Conservation (phyloP, 2,329 filamentous ascomycete species). For the Aureobasidium zeae region DNA sequence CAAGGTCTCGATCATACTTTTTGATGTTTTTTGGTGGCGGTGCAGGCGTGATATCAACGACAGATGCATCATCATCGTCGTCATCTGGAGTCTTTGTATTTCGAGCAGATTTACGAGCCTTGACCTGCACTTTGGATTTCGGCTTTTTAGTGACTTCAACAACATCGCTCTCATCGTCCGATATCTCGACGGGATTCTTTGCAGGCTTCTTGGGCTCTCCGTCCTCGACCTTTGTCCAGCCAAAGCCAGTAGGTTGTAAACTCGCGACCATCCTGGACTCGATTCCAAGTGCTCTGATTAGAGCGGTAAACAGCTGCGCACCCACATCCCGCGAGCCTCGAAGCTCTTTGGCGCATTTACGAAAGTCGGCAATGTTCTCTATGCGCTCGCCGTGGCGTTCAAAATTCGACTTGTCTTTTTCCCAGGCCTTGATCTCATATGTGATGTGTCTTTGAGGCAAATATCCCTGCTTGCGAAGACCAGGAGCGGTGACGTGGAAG, state of each 20-base stretch:
- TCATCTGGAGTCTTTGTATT: constrained; percentile 36
- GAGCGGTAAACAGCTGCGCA: constrained; percentile 78
- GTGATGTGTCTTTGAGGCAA: constrained; percentile 67
- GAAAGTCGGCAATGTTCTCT: constrained; percentile 56
- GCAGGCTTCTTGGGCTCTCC: constrained; percentile 43
- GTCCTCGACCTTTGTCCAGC: constrained; percentile 81
- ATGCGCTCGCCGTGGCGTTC: constrained; percentile 69
- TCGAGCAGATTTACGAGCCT: constrained; percentile 22
- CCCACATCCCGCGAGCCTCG: constrained; percentile 80
- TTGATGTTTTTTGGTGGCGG: constrained; percentile 37
- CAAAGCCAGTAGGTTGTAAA: constrained; percentile 78
- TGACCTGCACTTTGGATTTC: constrained; percentile 14
- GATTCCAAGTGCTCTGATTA: constrained; percentile 70
- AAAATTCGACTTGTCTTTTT: constrained; percentile 51
- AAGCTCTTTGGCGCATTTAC: constrained; percentile 56
- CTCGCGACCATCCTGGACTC: constrained; percentile 77
- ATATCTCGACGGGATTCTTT: constrained; percentile 12
- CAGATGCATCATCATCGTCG: constrained; percentile 42
- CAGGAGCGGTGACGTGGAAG: constrained; percentile 68
- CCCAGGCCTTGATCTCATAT: constrained; percentile 62
- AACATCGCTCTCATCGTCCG: constrained; percentile 17
- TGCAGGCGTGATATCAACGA: constrained; percentile 47
- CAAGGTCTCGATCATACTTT: constrained; percentile 64
- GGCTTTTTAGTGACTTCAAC: background rate
- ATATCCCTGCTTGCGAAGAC: constrained; percentile 82